A percentile compares a stretch with the other conserved stretches of the same genome.
Evolutionary conservation across 306 rosid genomes (phyloP).

Genomic region (Urtica urens): DNA sequence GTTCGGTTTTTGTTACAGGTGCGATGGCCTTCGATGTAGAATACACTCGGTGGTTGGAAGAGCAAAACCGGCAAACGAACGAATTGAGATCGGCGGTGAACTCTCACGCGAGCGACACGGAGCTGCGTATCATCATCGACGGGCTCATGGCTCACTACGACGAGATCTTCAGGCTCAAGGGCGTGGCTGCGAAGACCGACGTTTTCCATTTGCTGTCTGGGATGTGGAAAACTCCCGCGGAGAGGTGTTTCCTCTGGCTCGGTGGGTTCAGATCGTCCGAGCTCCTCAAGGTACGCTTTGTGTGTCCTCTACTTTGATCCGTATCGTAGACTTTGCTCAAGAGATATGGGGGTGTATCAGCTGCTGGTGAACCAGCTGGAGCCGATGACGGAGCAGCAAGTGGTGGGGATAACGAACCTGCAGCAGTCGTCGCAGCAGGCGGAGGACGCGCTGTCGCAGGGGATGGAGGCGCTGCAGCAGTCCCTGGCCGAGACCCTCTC

Average conservation of each 20-base stretch:
- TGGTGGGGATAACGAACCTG: constrained; percentile 67
- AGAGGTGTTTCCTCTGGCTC: constrained; percentile 93
- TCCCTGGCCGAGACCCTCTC: constrained; percentile 84
- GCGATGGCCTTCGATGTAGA: constrained; percentile 93
- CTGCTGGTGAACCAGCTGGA: constrained; percentile 82
- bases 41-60: constrained; percentile 91
- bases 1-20: constrained; percentile 40
- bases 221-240: constrained; percentile 99
- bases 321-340: not conserved
- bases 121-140: constrained; percentile 87
- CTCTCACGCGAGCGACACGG: constrained; percentile 91
- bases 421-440: constrained; percentile 97
- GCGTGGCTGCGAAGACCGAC: constrained; percentile 80
- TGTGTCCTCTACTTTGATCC: not conserved
- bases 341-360: constrained; percentile 19
- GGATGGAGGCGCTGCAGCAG: constrained; percentile 96
- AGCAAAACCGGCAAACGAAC: constrained; percentile 75
- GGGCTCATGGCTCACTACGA: constrained; percentile 74
- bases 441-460: constrained; percentile 97
- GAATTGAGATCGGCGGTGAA: constrained; percentile 93
- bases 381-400: constrained; percentile 92
- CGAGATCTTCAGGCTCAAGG: constrained; percentile 72
- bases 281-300: constrained; percentile 68
- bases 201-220: constrained; percentile 96
- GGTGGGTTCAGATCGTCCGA: constrained; percentile 97